Conservation (phyloP, 768 basidiomycete genomes). For the Coprinellus micaceus region DNA sequence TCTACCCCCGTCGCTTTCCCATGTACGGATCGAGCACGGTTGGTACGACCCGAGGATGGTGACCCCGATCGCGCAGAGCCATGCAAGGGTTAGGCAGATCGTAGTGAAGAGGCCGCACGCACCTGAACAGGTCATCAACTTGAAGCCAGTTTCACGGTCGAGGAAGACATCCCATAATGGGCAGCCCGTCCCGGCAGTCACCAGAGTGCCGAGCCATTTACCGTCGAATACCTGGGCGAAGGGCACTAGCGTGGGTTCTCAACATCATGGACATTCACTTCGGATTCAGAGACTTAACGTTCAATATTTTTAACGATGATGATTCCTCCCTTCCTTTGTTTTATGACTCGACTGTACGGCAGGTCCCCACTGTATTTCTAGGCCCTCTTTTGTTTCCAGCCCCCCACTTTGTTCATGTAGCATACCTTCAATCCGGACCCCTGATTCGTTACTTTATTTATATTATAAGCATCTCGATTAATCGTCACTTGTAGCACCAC, state of each 20-base stretch:
- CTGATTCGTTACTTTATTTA: too few species aligned
- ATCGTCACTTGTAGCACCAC: too few species aligned
- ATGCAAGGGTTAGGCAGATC: conserved; percentile 32
- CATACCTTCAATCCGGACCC: not conserved
- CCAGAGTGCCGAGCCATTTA: not conserved
- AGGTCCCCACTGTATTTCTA: too few species aligned
- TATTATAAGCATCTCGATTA: too few species aligned
- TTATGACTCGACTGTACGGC: not conserved
- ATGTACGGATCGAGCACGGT: conserved; percentile 40
- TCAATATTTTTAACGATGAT: conserved; percentile 13
- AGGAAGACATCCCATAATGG: not conserved
- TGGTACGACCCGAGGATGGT: conserved; percentile 45
- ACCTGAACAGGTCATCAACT: conserved; percentile 31
- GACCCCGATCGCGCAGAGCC: conserved; percentile 29
- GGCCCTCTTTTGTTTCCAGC: too few species aligned
- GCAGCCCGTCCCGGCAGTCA: not conserved
- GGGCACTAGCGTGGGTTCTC: conserved; percentile 13
- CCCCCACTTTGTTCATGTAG: not conserved
- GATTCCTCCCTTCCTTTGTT: not conserved
- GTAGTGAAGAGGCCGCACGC: conserved; percentile 29
- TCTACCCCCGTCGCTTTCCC: conserved; percentile 35
- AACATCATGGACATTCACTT: conserved; percentile 12
- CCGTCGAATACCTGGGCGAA: not conserved
- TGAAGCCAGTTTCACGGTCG: conserved; percentile 13
- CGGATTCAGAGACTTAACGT: conserved; percentile 20